Conservation (phyloP, 257 asterid species). For the Nemophila menziesii region DNA sequence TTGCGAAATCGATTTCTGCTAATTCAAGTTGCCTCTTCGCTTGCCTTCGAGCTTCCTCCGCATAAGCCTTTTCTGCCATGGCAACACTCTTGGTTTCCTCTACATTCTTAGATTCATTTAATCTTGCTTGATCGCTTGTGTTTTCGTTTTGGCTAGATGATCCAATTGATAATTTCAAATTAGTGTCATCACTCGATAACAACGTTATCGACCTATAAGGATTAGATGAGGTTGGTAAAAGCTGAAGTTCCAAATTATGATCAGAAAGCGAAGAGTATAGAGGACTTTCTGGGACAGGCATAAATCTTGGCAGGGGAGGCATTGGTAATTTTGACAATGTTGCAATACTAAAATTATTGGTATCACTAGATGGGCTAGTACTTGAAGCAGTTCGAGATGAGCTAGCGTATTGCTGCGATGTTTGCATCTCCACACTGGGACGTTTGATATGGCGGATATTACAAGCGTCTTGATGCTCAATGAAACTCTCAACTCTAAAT, state of each 20-base stretch:
- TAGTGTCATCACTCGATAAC: constrained; percentile 7
- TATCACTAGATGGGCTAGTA: constrained; percentile 38
- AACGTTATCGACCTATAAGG: constrained; percentile 5
- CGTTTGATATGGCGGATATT: constrained; percentile 31
- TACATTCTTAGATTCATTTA: constrained; percentile 15
- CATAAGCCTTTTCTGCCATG: constrained; percentile 50
- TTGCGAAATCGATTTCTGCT: constrained; percentile 49
- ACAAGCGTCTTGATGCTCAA: constrained; percentile 69
- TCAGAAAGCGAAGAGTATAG: background rate
- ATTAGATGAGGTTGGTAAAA: constrained; percentile 22
- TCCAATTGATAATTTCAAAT: constrained; percentile 23
- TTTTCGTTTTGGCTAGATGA: constrained; percentile 6
- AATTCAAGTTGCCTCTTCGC: constrained; percentile 44
- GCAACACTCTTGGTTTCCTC: constrained; percentile 23
- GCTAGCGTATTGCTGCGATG: constrained; percentile 26
- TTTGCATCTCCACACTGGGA: constrained; percentile 25
- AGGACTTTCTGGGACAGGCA: background rate
- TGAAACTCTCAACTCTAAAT: constrained; percentile 69
- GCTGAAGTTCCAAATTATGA: constrained; percentile 56
- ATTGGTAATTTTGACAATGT: constrained; percentile 11
- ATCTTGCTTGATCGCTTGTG: background rate
- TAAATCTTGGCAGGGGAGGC: constrained; percentile 9
- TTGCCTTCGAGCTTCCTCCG: constrained; percentile 48
- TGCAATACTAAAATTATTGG: constrained; percentile 15
- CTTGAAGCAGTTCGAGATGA: constrained; percentile 44